Conservation (phyloP, 2,329 filamentous ascomycete genomes). For the Cercospora zeina region DNA sequence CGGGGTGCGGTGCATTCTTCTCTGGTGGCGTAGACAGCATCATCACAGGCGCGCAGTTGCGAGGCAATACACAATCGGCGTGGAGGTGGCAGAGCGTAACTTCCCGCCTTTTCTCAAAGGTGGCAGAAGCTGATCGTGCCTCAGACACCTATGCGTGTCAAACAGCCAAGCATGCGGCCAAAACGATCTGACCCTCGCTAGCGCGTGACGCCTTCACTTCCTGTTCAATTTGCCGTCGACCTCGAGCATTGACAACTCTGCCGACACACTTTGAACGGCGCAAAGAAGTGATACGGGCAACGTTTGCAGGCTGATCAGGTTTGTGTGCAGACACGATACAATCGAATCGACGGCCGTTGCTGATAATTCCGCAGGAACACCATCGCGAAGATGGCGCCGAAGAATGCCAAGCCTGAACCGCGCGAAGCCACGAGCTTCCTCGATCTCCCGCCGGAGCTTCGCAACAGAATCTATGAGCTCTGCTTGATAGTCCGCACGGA, state of each 20-base stretch:
- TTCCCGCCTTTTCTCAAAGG: no score
- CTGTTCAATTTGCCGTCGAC: background rate
- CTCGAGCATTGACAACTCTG: background rate
- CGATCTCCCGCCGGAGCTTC: constrained; percentile 10
- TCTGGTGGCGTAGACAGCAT: no score
- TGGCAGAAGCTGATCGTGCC: no score
- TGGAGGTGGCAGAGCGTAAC: no score
- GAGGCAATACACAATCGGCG: no score
- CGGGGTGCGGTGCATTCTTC: no score
- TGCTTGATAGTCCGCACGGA: background rate
- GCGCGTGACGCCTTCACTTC: background rate
- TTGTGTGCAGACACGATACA: background rate
- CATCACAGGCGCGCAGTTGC: no score
- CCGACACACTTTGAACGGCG: background rate
- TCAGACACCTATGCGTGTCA: no score
- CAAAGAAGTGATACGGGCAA: no score
- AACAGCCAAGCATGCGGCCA: no score
- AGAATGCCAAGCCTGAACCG: background rate
- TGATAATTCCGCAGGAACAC: background rate
- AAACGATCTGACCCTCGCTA: background rate
- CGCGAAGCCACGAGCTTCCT: background rate
- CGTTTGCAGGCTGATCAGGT: background rate
- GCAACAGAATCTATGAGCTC: constrained; percentile 4
- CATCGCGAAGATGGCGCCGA: background rate
- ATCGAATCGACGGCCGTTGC: background rate